Conservation (phyloP, 371 early-diverging fungal genomes). For the Circinella minor region DNA sequence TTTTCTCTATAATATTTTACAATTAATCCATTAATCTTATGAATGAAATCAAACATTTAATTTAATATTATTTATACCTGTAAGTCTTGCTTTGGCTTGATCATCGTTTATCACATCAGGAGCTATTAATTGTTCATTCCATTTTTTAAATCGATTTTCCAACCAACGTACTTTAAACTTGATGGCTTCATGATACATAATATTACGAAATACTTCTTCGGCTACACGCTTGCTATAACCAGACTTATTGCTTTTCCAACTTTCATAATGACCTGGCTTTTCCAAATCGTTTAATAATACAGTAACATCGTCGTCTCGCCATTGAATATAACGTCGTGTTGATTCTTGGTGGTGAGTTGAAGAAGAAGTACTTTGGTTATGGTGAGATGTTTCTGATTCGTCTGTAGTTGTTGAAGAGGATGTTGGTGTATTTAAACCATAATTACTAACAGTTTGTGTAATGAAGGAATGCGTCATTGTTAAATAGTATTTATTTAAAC, state of each 20-base stretch:
- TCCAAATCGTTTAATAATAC: conserved; percentile 35
- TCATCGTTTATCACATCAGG: conserved; percentile 18
- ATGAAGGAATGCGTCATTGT: conserved; percentile 7
- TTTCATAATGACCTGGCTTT: conserved; percentile 33
- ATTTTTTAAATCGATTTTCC: conserved; percentile 32
- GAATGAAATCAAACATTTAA: neutral
- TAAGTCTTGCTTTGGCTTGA: neutral
- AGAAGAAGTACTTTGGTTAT: neutral
- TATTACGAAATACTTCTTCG: conserved; percentile 34
- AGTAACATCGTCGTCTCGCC: conserved; percentile 40
- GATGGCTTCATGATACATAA: conserved; percentile 45
- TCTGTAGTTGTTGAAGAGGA: neutral
- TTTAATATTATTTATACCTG: conserved; percentile 1
- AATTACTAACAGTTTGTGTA: neutral
- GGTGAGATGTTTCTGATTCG: neutral
- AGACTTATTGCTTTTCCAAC: conserved; percentile 44
- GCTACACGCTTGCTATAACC: conserved; percentile 39
- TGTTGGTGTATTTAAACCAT: conserved; percentile 2
- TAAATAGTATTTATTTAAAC: too few species aligned
- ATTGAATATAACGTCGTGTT: conserved; percentile 38
- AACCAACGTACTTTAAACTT: conserved; percentile 48
- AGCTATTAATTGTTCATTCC: conserved; percentile 27
- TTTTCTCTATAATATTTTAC: conserved; percentile 22
- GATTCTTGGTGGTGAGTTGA: conserved; percentile 8
- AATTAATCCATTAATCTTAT: too few species aligned